Evolutionary conservation across 2,329 filamentous ascomycete genomes (phyloP).

Genomic region (Bipolaris bicolor): DNA sequence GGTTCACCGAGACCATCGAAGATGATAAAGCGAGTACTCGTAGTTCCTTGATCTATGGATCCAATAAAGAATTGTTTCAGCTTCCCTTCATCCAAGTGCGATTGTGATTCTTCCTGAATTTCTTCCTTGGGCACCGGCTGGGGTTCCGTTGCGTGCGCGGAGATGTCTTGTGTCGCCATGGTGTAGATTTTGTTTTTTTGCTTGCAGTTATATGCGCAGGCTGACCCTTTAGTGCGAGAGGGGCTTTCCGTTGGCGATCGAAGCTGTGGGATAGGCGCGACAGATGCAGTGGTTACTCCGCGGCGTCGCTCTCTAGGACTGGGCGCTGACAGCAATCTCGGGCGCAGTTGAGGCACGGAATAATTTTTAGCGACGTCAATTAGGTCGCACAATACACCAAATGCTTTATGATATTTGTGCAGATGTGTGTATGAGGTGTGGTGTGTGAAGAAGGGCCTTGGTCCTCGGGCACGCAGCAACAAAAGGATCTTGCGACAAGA

Average conservation of each 20-base stretch:
- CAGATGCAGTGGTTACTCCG: constrained; percentile 18
- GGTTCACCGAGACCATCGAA: constrained; percentile 81
- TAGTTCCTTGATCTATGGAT: constrained; percentile 90
- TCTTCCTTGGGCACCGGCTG: constrained; percentile 45
- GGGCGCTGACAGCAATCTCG: constrained; percentile 1
- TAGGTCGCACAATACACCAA: not conserved
- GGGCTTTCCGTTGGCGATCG: constrained; percentile 25
- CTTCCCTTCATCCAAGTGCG: constrained; percentile 42
- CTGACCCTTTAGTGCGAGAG: constrained; percentile 10
- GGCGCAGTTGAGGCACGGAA: constrained; percentile 9
- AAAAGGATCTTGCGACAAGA: constrained; percentile 27
- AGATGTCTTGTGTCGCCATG: constrained; percentile 40
- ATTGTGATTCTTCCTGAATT: constrained; percentile 25
- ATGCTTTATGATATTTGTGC: constrained; percentile 5
- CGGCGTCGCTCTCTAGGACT: not conserved
- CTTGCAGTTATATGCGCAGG: constrained; percentile 1
- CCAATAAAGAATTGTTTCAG: constrained; percentile 73
- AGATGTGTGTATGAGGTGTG: constrained; percentile 2
- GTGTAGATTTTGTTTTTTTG: constrained; percentile 2
- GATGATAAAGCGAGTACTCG: constrained; percentile 86
- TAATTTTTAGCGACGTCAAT: constrained; percentile 12
- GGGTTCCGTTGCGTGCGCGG: constrained; percentile 32
- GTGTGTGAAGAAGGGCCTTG: constrained; percentile 20
- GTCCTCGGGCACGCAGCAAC: constrained; percentile 23
- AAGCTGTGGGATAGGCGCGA: constrained; percentile 19